Evolutionary conservation across 139 green algal species (phyloP).

Genomic region (Closterium sp.): DNA sequence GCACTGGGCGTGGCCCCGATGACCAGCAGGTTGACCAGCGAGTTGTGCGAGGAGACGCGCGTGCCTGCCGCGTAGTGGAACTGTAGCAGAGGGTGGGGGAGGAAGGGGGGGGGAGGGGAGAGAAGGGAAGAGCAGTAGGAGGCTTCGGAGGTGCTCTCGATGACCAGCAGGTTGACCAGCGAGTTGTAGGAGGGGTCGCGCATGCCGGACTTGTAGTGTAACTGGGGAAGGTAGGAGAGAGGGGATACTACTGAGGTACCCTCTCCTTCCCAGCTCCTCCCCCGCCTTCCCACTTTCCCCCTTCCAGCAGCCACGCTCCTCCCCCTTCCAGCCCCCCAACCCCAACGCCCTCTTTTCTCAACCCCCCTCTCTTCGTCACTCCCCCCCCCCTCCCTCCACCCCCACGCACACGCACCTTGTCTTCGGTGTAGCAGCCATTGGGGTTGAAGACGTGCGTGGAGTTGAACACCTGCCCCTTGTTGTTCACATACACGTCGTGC

Average conservation of each 20-base stretch:
- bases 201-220: no score
- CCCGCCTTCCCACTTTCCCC: no score
- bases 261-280: neutral
- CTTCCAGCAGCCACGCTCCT: no score
- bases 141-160: no score
- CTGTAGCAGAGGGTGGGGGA: no score
- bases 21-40: neutral
- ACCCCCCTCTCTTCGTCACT: neutral
- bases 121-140: no score
- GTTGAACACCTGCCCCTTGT: constrained; percentile 26
- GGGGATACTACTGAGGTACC: no score
- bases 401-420: neutral
- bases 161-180: no score
- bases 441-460: constrained; percentile 16
- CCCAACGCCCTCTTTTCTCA: neutral
- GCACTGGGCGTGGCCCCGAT: neutral
- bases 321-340: neutral
- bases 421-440: neutral
- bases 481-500: constrained; percentile 25
- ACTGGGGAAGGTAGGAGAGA: no score
- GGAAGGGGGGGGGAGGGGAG: no score
- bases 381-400: neutral
- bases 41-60: neutral
- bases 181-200: no score
- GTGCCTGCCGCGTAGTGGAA: neutral